These are phyloP conservation scores for Diutina rugosa DNA, from an alignment of 1,139 yeast genomes.

Conservation along the genomic window DNA sequence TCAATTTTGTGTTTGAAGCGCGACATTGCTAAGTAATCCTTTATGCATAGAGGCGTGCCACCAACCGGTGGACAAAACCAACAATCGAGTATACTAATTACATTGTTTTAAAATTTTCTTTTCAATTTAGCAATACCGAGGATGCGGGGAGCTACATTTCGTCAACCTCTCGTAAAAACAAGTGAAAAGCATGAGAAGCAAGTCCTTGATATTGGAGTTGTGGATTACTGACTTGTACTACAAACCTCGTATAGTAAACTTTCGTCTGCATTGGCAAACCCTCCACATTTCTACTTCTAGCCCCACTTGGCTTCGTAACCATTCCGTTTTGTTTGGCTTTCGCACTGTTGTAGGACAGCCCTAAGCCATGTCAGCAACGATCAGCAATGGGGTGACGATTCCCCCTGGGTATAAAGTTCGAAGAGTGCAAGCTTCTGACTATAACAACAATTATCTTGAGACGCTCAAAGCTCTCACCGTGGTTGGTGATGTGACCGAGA, in stretches of 20 bases:
- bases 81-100: neutral
- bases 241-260: neutral
- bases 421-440: slow-evolving; percentile 31
- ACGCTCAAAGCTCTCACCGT: slow-evolving; percentile 35
- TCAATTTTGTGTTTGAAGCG: neutral
- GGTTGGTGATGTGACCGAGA: slow-evolving; percentile 42
- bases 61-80: neutral
- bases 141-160: neutral
- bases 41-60: neutral
- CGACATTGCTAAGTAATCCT: neutral
- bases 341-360: neutral
- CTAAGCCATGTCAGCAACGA: neutral
- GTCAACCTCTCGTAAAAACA: neutral
- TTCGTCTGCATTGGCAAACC: neutral
- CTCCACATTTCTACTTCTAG: neutral
- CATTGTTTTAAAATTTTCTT: neutral
- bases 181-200: neutral
- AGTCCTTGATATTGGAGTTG: neutral
- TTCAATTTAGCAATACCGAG: neutral
- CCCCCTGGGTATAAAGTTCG: slow-evolving; percentile 46
- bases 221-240: neutral
- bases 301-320: neutral
- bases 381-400: slow-evolving; percentile 12
- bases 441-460: slow-evolving; percentile 31
- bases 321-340: too few relatives aligned